Evolutionary conservation across 2,329 filamentous ascomycete species (phyloP).

Genomic region (Fusarium longipes): DNA sequence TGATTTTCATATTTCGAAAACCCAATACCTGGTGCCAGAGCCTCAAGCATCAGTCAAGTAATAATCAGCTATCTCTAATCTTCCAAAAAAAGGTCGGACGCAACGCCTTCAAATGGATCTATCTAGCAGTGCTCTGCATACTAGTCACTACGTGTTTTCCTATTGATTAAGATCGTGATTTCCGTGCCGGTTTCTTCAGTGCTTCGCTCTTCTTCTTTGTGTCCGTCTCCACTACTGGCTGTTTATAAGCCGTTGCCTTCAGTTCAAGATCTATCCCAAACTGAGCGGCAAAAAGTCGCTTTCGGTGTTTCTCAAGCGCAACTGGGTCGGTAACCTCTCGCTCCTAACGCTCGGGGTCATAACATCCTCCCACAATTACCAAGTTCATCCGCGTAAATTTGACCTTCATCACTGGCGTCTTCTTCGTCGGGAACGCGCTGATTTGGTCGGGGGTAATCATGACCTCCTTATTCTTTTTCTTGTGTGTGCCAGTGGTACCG

Average conservation of each 20-base stretch:
- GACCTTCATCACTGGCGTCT: slow-evolving; percentile 92
- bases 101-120: not conserved
- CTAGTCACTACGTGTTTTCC: not conserved
- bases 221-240: not conserved
- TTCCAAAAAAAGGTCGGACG: not conserved
- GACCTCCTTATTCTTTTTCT: slow-evolving; percentile 90
- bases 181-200: not conserved
- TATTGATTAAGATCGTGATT: not conserved
- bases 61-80: not conserved
- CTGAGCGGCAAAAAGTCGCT: slow-evolving; percentile 28
- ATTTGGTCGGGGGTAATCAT: slow-evolving; percentile 94
- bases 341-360: slow-evolving; percentile 63
- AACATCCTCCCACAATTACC: slow-evolving; percentile 84
- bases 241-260: slow-evolving; percentile 4
- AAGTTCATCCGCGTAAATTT: slow-evolving; percentile 96
- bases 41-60: not conserved
- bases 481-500: slow-evolving; percentile 53
- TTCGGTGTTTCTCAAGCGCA: slow-evolving; percentile 20
- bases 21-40: not conserved
- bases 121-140: not conserved
- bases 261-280: slow-evolving; percentile 37
- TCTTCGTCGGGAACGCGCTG: slow-evolving; percentile 94
- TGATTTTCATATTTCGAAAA: no score
- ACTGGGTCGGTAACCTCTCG: slow-evolving; percentile 23
- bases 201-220: not conserved